Percentiles rank a stretch among this genome's conserved stretches.
phyloP scores from a whole-genome alignment of 2,329 filamentous ascomycete genomes.

The Stylonectria norvegica region DNA sequence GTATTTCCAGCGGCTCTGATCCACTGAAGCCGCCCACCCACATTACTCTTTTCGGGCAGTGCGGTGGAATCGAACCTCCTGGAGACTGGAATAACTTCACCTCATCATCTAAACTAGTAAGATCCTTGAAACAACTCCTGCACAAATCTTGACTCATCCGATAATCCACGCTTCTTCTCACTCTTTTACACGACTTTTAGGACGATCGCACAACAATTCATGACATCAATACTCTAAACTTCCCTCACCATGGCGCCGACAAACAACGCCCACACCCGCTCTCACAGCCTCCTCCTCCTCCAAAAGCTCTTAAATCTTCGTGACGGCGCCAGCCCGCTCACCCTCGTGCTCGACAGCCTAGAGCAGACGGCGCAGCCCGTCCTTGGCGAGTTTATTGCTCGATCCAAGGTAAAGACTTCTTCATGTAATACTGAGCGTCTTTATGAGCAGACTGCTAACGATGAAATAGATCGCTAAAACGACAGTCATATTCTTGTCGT shows the following conservation, averaged over 20 bases:
- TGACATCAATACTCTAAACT: too few relatives aligned
- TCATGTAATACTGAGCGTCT: neutral
- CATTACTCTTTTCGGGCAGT: too few relatives aligned
- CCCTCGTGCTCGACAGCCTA: slow-evolving; percentile 77
- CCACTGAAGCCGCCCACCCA: too few relatives aligned
- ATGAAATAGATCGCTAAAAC: slow-evolving; percentile 54
- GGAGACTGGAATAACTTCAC: too few relatives aligned
- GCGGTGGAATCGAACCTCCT: too few relatives aligned
- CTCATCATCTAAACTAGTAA: too few relatives aligned
- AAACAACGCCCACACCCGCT: slow-evolving; percentile 65
- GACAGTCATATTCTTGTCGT: slow-evolving; percentile 73
- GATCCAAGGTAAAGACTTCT: slow-evolving; percentile 60
- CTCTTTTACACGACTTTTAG: too few relatives aligned
- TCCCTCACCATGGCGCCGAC: slow-evolving; percentile 49
- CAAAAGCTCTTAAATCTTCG: slow-evolving; percentile 77
- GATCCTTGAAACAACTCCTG: too few relatives aligned
- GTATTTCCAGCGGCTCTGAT: too few relatives aligned
- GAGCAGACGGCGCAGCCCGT: slow-evolving; percentile 75
- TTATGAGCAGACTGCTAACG: slow-evolving; percentile 1
- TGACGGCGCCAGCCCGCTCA: slow-evolving; percentile 80
- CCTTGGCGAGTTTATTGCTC: slow-evolving; percentile 67
- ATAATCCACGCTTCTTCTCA: too few relatives aligned
- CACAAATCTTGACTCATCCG: too few relatives aligned
- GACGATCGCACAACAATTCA: too few relatives aligned
- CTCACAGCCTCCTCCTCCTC: slow-evolving; percentile 79